These are phyloP conservation scores for Arthrobotrys pseudoclavata DNA, from an alignment of 2,329 filamentous ascomycete species.

Conservation along the genomic window DNA sequence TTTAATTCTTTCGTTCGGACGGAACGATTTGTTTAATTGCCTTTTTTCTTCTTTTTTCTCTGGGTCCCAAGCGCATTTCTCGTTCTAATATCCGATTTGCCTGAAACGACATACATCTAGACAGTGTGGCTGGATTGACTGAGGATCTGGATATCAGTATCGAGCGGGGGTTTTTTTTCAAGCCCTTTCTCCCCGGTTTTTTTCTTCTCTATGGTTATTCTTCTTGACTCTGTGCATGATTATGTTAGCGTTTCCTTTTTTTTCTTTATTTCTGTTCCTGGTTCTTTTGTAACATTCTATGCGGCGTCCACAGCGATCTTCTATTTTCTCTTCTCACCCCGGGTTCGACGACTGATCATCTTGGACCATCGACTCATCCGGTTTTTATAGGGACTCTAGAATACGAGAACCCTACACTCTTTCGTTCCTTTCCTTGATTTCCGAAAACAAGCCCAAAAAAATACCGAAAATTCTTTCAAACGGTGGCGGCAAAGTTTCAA, in stretches of 20 bases:
- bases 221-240: slow-evolving; percentile 42
- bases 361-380: slow-evolving; percentile 5
- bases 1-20: slow-evolving; percentile 65
- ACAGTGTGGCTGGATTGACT: slow-evolving; percentile 27
- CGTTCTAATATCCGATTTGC: slow-evolving; percentile 66
- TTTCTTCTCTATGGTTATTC: slow-evolving; percentile 11
- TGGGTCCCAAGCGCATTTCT: slow-evolving; percentile 61
- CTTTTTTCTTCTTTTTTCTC: slow-evolving; percentile 64
- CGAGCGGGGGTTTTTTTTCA: slow-evolving; percentile 63
- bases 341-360: background rate
- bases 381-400: slow-evolving; percentile 23
- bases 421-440: background rate
- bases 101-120: slow-evolving; percentile 60
- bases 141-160: slow-evolving; percentile 29
- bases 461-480: slow-evolving; percentile 30
- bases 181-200: slow-evolving; percentile 63
- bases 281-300: slow-evolving; percentile 63
- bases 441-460: slow-evolving; percentile 32
- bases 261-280: slow-evolving; percentile 63
- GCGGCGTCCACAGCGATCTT: slow-evolving; percentile 62
- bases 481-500: slow-evolving; percentile 30
- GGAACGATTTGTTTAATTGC: slow-evolving; percentile 64
- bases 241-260: slow-evolving; percentile 65
- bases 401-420: slow-evolving; percentile 11
- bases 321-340: slow-evolving; percentile 60